Evolutionary conservation across 495 filamentous ascomycete species (phyloP).

Genomic region (Aspergillus homomorphus): DNA sequence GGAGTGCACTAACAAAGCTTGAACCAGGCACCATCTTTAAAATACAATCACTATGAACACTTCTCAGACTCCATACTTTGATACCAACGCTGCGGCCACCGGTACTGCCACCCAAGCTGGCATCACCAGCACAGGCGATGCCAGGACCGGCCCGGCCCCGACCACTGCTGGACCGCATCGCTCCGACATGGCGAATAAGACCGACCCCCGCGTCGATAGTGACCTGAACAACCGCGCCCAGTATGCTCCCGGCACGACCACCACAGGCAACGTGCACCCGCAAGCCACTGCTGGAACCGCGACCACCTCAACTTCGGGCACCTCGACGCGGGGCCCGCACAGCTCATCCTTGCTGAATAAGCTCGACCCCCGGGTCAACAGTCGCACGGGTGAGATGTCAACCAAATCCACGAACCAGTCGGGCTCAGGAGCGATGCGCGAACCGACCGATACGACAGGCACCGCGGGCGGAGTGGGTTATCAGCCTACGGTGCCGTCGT

Average conservation of each 20-base stretch:
- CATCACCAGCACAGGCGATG: slow-evolving; percentile 3
- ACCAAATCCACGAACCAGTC: slow-evolving; percentile 6
- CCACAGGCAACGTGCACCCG: slow-evolving; percentile 17
- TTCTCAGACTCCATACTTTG: slow-evolving; percentile 14
- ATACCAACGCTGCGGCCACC: slow-evolving; percentile 12
- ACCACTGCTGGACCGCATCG: slow-evolving; percentile 41
- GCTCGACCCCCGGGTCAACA: slow-evolving; percentile 40
- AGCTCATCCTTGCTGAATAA: slow-evolving; percentile 54
- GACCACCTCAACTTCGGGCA: slow-evolving; percentile 7
- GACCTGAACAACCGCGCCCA: slow-evolving; percentile 39
- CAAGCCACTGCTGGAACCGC: slow-evolving; percentile 20
- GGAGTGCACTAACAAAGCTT: background rate
- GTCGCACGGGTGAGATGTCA: slow-evolving; percentile 12
- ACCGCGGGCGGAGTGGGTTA: slow-evolving; percentile 1
- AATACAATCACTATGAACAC: slow-evolving; percentile 5
- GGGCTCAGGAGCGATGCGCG: slow-evolving; percentile 1
- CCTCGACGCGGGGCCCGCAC: slow-evolving; percentile 40
- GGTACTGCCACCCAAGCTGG: slow-evolving; percentile 10
- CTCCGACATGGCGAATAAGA: slow-evolving; percentile 44
- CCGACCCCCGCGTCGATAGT: slow-evolving; percentile 51
- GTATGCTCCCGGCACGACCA: slow-evolving; percentile 20
- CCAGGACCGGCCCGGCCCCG: slow-evolving; percentile 1
- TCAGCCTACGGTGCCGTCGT: background rate
- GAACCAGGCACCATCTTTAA: background rate
- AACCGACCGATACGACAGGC: slow-evolving; percentile 9